Conservation (phyloP, 2,329 filamentous ascomycete genomes). For the Ampelomyces quisqualis region DNA sequence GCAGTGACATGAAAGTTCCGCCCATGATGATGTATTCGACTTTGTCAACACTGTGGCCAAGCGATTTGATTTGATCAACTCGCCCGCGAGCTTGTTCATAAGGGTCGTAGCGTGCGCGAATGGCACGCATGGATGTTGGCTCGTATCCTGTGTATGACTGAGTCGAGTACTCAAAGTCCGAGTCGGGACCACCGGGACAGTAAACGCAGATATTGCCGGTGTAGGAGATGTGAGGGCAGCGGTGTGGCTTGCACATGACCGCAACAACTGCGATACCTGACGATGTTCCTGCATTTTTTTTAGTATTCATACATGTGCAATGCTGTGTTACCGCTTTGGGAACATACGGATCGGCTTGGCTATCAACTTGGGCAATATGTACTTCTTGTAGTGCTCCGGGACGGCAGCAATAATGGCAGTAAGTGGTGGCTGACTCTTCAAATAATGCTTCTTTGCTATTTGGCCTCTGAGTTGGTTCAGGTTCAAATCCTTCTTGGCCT, state of each 20-base stretch:
- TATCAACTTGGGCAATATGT: conserved; percentile 92
- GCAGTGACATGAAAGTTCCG: conserved; percentile 96
- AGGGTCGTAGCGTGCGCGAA: conserved; percentile 93
- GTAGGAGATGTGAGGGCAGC: conserved; percentile 96
- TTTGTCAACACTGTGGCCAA: conserved; percentile 97
- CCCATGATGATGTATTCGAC: conserved; percentile 99
- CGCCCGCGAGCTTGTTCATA: conserved; percentile 95
- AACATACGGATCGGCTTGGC: conserved; percentile 87
- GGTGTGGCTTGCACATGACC: conserved; percentile 98
- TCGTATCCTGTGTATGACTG: conserved; percentile 99
- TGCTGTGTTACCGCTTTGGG: background rate
- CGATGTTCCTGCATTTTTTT: conserved; percentile 67
- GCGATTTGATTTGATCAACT: conserved; percentile 92
- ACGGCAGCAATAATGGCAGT: conserved; percentile 98
- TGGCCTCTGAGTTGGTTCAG: conserved; percentile 84
- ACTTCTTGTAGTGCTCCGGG: conserved; percentile 99
- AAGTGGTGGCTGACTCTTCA: conserved; percentile 83
- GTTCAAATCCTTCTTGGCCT: conserved; percentile 82
- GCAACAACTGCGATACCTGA: conserved; percentile 97
- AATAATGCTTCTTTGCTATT: conserved; percentile 87
- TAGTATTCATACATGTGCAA: conserved; percentile 1
- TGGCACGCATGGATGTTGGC: conserved; percentile 96
- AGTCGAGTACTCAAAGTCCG: conserved; percentile 98
- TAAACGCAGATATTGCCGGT: conserved; percentile 99
- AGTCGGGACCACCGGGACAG: conserved; percentile 94